Conservation (phyloP, 1,284 basidiomycete species). For the Apiotrichum laibachii region DNA sequence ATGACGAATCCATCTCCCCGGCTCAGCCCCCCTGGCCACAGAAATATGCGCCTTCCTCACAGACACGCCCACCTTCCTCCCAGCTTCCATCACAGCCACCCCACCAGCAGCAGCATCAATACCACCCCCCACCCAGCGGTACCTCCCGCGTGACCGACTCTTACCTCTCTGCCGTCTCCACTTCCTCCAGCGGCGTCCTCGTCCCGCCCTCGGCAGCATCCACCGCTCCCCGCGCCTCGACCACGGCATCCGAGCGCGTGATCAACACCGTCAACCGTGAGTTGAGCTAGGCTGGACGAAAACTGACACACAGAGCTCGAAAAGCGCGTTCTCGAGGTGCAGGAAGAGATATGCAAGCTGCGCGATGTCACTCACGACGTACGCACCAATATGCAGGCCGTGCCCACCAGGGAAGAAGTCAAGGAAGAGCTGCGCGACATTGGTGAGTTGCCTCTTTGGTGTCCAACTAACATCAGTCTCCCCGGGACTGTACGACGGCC, state of each 20-base stretch:
- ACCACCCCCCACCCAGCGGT: too few species aligned
- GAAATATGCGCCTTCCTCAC: too few species aligned
- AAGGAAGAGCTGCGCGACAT: slow-evolving; percentile 30
- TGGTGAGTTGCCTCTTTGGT: slow-evolving; percentile 18
- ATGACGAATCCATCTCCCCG: too few species aligned
- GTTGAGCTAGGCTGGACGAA: background rate
- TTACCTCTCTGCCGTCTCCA: too few species aligned
- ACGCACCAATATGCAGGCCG: slow-evolving; percentile 21
- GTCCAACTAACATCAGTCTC: slow-evolving; percentile 13
- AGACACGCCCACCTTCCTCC: too few species aligned
- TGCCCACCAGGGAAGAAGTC: slow-evolving; percentile 35
- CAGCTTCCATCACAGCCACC: too few species aligned
- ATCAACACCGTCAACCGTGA: background rate
- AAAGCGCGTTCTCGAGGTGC: background rate
- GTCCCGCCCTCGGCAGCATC: too few species aligned
- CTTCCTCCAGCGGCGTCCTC: too few species aligned
- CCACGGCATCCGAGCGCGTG: background rate
- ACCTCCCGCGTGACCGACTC: too few species aligned
- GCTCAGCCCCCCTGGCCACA: too few species aligned
- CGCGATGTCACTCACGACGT: slow-evolving; percentile 36
- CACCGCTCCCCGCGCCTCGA: too few species aligned
- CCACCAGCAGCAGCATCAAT: too few species aligned
- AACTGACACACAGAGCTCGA: slow-evolving; percentile 13
- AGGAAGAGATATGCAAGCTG: slow-evolving; percentile 6
- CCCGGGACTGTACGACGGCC: slow-evolving; percentile 19